Evolutionary conservation across 257 asterid species (phyloP), one percentile per base, ranked within the genome.

Genomic region (Ophiorrhiza pumila): DNA sequence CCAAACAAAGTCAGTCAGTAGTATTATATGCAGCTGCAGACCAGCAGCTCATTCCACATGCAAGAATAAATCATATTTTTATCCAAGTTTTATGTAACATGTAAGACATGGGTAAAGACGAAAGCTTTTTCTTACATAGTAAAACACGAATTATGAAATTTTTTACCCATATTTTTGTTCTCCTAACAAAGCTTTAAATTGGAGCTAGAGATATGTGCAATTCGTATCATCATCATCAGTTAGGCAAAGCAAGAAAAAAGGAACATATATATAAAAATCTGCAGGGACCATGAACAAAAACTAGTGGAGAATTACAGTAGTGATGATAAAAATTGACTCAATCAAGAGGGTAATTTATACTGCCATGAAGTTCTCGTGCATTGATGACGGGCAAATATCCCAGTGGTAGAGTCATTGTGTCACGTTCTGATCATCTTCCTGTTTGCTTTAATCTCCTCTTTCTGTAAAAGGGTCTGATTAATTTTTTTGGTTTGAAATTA

Each of bases 281-380:
- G n/a, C n/a, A n/a, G 64, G 74, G 74, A 69, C 74, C 74, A 69
- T 61, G 66, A 4, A 4, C 56, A 31, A 50, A 50, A 0, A 11
- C 18, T 17, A 50, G 14, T 46, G 20, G 17, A 37, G 20, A n/a
- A n/a, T n/a, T n/a, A n/a, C 52, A 46, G 14, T 46, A 9, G 3
- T 1, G 45, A 4, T 35, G 37, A 35, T 61, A 35, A 35, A 35
- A 35, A 62, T 35, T 62, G 47, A 37, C 29, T 15, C 18, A 64
- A 39, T 3, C 60, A 7, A 31, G 13, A 37, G 27, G 42, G 34
- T 18, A 70, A 39, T 73, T 62, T 62, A 61, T 49, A 45, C 7
- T 12, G 5, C 52, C 53, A 64, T 64, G 69, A 64, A 64, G n/a
- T 64, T 74, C 55, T 74, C 73, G 49, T 74, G 73, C 78, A 74